A percentile compares a stretch with the other conserved stretches of the same genome.
phyloP scores from a whole-genome alignment of 352 stramenopile species.

The Hyaloperonospora arabidopsidis region DNA sequence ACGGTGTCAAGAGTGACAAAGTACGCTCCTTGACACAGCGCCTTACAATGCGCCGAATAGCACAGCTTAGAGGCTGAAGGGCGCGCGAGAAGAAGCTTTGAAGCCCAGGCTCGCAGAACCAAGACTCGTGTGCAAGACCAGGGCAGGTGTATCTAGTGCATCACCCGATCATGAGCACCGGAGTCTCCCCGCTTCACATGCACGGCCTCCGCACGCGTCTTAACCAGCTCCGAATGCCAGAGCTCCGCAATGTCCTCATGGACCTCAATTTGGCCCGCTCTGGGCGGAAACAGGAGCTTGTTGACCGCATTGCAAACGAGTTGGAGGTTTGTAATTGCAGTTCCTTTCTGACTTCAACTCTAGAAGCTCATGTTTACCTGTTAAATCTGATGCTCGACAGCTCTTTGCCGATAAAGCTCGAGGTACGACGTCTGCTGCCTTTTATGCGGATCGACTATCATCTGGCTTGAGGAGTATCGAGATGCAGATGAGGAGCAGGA shows the following conservation, averaged over 20 bases:
- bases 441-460: conserved; percentile 50
- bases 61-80: conserved; percentile 16
- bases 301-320: conserved; percentile 59
- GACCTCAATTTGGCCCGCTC: conserved; percentile 62
- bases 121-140: conserved; percentile 1
- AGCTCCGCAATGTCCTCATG: conserved; percentile 66
- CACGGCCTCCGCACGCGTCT: conserved; percentile 43
- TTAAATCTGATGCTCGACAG: conserved; percentile 17
- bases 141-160: not conserved
- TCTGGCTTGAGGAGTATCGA: conserved; percentile 44
- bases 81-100: conserved; percentile 13
- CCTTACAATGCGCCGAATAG: conserved; percentile 9
- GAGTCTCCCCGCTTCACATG: conserved; percentile 20
- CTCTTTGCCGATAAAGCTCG: conserved; percentile 41
- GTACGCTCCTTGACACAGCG: conserved; percentile 9
- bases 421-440: conserved; percentile 41
- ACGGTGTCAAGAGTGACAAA: conserved; percentile 5
- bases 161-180: conserved; percentile 19
- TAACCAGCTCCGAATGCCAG: conserved; percentile 54
- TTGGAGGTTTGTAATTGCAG: conserved; percentile 37
- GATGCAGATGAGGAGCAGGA: conserved; percentile 26
- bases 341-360: not conserved
- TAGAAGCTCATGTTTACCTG: conserved; percentile 3
- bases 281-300: conserved; percentile 70
- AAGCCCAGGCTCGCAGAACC: conserved; percentile 1